These are phyloP conservation scores for Pythium oligandrum DNA, from an alignment of 352 stramenopile genomes.

Conservation along the genomic window DNA sequence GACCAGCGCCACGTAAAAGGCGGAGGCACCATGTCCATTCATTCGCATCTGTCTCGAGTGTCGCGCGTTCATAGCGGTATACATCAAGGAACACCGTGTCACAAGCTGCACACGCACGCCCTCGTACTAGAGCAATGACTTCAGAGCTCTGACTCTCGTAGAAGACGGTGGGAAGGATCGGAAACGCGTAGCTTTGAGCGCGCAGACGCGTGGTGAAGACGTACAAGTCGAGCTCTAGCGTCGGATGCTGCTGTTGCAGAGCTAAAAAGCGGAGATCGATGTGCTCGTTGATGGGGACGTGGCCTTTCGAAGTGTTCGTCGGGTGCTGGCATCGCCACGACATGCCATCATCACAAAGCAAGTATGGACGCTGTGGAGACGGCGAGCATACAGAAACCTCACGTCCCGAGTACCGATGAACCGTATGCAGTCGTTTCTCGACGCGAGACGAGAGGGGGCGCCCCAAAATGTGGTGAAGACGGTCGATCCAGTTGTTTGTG, in stretches of 20 bases:
- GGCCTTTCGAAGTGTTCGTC: background rate
- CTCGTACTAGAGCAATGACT: constrained; percentile 12
- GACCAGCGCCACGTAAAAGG: constrained; percentile 4
- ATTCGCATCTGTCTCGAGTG: constrained; percentile 3
- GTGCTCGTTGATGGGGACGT: constrained; percentile 5
- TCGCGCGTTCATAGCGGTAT: constrained; percentile 21
- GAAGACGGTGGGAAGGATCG: constrained; percentile 8
- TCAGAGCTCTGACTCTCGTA: constrained; percentile 14
- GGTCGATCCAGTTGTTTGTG: constrained; percentile 14
- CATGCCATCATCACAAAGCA: constrained; percentile 7
- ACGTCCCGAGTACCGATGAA: background rate
- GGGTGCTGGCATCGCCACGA: constrained; percentile 8
- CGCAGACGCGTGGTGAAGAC: background rate
- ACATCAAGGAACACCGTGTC: constrained; percentile 16
- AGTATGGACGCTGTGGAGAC: background rate
- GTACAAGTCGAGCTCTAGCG: constrained; percentile 9
- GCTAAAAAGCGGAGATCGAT: constrained; percentile 7
- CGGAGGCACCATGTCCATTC: constrained; percentile 1
- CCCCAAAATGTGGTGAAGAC: constrained; percentile 6
- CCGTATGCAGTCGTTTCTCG: background rate
- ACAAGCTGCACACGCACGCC: constrained; percentile 3
- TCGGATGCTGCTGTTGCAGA: constrained; percentile 7
- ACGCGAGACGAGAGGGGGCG: background rate
- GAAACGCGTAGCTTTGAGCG: background rate
- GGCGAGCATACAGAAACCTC: too few species aligned